A percentile compares a stretch with the other conserved stretches of the same genome.
These are phyloP conservation scores for Cinnamomum micranthum DNA, from an alignment of 164 flowering plant genomes.

Conservation along the genomic window DNA sequence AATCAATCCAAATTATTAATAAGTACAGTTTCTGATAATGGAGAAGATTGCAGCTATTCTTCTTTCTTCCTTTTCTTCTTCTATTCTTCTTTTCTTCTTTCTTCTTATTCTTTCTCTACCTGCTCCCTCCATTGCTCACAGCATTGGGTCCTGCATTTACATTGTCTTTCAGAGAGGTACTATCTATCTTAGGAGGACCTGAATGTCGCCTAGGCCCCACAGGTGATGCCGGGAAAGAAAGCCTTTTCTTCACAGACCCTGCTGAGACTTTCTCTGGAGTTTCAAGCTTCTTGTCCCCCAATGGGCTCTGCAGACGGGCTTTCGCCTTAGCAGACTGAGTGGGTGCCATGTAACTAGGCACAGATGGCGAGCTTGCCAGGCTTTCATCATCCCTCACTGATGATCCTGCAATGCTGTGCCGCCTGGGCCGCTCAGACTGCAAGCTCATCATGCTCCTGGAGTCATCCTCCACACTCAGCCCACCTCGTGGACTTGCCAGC, in stretches of 20 bases:
- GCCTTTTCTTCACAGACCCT: conserved; percentile 53
- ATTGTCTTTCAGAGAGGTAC: conserved; percentile 26
- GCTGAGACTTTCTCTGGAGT: conserved; percentile 36
- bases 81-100: neutral
- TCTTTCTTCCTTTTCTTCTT: neutral
- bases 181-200: conserved; percentile 52
- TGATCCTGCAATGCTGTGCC: conserved; percentile 54
- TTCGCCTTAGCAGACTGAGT: conserved; percentile 76
- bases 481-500: conserved; percentile 43
- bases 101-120: neutral
- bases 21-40: neutral
- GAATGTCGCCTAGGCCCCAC: conserved; percentile 54
- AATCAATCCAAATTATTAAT: conserved; percentile 8
- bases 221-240: conserved; percentile 55
- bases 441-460: conserved; percentile 51
- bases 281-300: conserved; percentile 34
- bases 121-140: conserved; percentile 32
- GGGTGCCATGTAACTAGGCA: conserved; percentile 81
- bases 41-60: neutral
- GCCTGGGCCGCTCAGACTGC: conserved; percentile 55
- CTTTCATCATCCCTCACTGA: conserved; percentile 52
- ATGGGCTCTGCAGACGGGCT: conserved; percentile 44
- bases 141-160: neutral
- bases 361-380: conserved; percentile 49
- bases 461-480: conserved; percentile 44